phyloP scores from a whole-genome alignment of 345 rosid genomes.

The Eucalyptus paniculata region DNA sequence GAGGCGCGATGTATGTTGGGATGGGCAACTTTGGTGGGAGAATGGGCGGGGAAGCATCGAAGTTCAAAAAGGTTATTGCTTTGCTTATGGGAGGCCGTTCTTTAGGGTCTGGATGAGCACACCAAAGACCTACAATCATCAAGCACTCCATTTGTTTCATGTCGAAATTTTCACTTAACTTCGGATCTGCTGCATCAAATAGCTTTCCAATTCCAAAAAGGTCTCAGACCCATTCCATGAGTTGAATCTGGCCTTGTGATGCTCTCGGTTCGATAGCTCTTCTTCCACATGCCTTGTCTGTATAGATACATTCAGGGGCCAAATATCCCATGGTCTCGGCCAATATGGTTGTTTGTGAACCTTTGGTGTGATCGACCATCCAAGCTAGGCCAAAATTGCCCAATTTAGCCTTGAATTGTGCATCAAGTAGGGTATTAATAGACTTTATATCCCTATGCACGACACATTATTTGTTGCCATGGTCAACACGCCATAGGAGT shows the following conservation, averaged over 20 bases:
- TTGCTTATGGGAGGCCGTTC: background rate
- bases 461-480: too few species aligned
- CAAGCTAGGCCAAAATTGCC: too few species aligned
- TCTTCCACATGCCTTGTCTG: background rate
- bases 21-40: conserved; percentile 1
- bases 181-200: background rate
- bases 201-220: background rate
- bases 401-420: too few species aligned
- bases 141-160: rapidly evolving
- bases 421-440: too few species aligned
- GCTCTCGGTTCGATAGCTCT: background rate
- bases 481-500: too few species aligned
- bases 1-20: background rate
- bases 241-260: background rate
- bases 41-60: background rate
- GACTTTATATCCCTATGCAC: too few species aligned
- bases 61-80: background rate
- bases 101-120: background rate
- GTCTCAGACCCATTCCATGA: background rate
- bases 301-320: too few species aligned
- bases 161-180: background rate
- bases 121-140: background rate
- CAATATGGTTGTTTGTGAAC: too few species aligned
- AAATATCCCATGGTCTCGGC: too few species aligned
- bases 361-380: too few species aligned